Evolutionary conservation across 257 asterid species (phyloP), one percentile per base, ranked within the genome.

Genomic region (Forsythia suspensa): DNA sequence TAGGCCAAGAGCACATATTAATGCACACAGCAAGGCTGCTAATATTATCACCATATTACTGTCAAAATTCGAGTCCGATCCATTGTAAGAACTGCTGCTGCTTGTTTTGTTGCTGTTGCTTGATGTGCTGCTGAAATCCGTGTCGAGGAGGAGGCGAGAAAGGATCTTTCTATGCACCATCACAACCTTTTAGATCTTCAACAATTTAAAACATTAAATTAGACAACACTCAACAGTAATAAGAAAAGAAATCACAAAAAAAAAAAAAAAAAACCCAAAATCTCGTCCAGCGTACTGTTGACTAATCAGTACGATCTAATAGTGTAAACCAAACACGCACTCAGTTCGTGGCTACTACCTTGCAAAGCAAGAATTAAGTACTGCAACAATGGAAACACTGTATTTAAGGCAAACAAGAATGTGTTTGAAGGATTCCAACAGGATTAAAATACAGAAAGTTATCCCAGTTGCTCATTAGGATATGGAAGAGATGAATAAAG

Each of bases 11-110:
- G 90, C 95, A 65, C 90, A 90, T 9, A 91, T 80, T 80, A 91
- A 59, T 11, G 95, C 95, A 43, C 92, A 89, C 1, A 93, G 82
- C 80, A 93, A 48, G 41, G 89, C 94, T 1, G 85, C 97, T 36
- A 93, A 70, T 20, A 93, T 86, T 21, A 92, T 90, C 42, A 92
- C 89, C 95, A 91, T 90, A 46, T 88, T 91, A 85, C 83, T 72
- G 80, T 93, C 97, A 70, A 93, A 90, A 67, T 63, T 84, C 21
- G 86, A 51, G 10, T 74, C 88, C 5, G 39, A 29, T 24, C 24
- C 80, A 1, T 72, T 38, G 52, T 79, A 77, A 1, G 85, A 40
- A 83, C 46, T 46, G 67, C 12, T 57, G 65, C 36, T 59, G 11
- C 5, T 63, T 18, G 87, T 81, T 40, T 1, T 67, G 81, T 76